Evolutionary conservation across 768 basidiomycete genomes (phyloP).

Genomic region (Leccinum barrowsii): DNA sequence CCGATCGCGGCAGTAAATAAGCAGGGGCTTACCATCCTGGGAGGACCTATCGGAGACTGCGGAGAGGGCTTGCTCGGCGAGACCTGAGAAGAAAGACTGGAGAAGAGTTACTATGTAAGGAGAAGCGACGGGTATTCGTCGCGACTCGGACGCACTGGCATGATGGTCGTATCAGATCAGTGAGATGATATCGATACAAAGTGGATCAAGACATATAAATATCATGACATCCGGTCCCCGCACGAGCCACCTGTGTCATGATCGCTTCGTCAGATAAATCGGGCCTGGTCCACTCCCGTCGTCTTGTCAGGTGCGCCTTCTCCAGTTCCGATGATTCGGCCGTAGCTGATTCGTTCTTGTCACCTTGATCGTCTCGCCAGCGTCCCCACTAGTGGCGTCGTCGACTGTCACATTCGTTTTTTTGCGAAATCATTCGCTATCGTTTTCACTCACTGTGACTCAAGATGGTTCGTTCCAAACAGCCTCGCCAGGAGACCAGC

Average conservation of each 20-base stretch:
- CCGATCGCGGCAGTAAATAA: background rate
- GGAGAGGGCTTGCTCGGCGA: slow-evolving; percentile 66
- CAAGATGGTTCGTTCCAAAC: too few species aligned
- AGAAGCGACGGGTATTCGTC: too few species aligned
- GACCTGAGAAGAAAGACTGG: slow-evolving; percentile 62
- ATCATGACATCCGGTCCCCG: background rate
- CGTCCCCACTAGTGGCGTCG: too few species aligned
- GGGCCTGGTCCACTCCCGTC: too few species aligned
- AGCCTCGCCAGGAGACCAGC: too few species aligned
- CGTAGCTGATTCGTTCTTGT: background rate
- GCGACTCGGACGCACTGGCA: slow-evolving; percentile 15
- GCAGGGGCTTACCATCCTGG: slow-evolving; percentile 2
- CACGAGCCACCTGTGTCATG: background rate
- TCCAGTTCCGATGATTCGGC: background rate
- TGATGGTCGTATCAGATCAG: slow-evolving; percentile 13
- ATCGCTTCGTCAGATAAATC: too few species aligned
- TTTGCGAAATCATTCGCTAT: too few species aligned
- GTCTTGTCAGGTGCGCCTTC: background rate
- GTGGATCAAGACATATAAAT: background rate
- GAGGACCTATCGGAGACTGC: slow-evolving; percentile 29
- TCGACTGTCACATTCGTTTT: too few species aligned
- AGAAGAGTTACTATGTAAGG: background rate
- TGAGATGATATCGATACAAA: background rate
- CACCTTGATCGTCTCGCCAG: too few species aligned
- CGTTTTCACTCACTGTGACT: too few species aligned